These are phyloP conservation scores for Sapria himalayana DNA, from an alignment of 345 rosid species.

Conservation along the genomic window DNA sequence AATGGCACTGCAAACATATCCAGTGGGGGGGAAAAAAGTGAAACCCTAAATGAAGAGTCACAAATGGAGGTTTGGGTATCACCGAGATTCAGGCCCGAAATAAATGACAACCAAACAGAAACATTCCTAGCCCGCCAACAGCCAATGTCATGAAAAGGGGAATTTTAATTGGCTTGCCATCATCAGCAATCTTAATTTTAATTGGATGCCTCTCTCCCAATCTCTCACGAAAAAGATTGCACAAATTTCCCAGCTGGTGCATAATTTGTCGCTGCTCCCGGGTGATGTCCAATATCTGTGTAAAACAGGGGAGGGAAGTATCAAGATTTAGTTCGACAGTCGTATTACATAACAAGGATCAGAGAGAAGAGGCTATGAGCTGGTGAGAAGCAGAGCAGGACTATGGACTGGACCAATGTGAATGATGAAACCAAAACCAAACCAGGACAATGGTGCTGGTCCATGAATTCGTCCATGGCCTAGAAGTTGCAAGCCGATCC, in stretches of 20 bases:
- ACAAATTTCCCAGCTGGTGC: conserved; percentile 47
- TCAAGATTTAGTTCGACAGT: conserved; percentile 3
- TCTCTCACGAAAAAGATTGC: conserved; percentile 33
- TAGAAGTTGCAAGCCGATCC: too few species aligned
- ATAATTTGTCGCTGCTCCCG: conserved; percentile 67
- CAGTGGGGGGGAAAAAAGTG: background rate
- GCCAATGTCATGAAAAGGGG: conserved; percentile 39
- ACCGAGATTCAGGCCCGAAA: conserved; percentile 16
- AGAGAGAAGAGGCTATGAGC: too few species aligned
- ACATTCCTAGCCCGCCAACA: conserved; percentile 43
- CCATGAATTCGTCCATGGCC: too few species aligned
- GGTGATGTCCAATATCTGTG: conserved; percentile 38
- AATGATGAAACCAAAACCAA: too few species aligned
- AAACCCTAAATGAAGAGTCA: background rate
- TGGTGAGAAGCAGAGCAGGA: too few species aligned
- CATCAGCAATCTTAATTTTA: conserved; percentile 13
- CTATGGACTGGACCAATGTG: too few species aligned
- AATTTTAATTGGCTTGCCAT: conserved; percentile 19
- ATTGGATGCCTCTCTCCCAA: conserved; percentile 20
- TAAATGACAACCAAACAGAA: conserved; percentile 27
- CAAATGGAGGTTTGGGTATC: background rate
- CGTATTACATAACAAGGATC: background rate
- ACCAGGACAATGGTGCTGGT: too few species aligned
- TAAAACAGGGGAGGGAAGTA: conserved; percentile 1
- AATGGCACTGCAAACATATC: too few species aligned